A percentile compares a stretch with the other conserved stretches of the same genome.
Conservation (phyloP, 257 asterid genomes). For the Solanum sejunctum region DNA sequence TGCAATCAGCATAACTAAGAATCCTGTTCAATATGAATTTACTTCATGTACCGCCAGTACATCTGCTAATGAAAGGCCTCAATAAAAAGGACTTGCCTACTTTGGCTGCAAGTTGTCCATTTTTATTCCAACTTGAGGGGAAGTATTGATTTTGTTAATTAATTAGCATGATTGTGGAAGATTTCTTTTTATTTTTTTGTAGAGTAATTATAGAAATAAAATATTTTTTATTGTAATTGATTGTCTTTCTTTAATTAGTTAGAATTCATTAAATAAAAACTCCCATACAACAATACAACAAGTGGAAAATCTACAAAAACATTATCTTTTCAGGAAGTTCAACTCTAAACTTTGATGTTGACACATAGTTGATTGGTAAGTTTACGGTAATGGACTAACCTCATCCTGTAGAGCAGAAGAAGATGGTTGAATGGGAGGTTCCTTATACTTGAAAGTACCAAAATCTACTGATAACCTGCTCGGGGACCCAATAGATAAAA, state of each 20-base stretch:
- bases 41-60: background rate
- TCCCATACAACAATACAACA: background rate
- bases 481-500: background rate
- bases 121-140: background rate
- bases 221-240: background rate
- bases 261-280: background rate
- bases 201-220: background rate
- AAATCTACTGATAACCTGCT: slow-evolving; percentile 79
- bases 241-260: background rate
- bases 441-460: slow-evolving; percentile 81
- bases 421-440: slow-evolving; percentile 31
- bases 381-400: slow-evolving; percentile 23
- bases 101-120: background rate
- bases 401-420: slow-evolving; percentile 95
- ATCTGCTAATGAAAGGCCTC: background rate
- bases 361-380: background rate
- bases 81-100: background rate
- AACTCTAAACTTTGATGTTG: background rate
- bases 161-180: background rate
- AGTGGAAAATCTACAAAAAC: background rate
- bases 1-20: background rate
- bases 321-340: background rate
- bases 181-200: background rate
- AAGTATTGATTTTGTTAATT: background rate
- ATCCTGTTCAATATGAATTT: background rate